phyloP scores from a whole-genome alignment of 1,284 basidiomycete genomes.

The Irpex sp. region DNA sequence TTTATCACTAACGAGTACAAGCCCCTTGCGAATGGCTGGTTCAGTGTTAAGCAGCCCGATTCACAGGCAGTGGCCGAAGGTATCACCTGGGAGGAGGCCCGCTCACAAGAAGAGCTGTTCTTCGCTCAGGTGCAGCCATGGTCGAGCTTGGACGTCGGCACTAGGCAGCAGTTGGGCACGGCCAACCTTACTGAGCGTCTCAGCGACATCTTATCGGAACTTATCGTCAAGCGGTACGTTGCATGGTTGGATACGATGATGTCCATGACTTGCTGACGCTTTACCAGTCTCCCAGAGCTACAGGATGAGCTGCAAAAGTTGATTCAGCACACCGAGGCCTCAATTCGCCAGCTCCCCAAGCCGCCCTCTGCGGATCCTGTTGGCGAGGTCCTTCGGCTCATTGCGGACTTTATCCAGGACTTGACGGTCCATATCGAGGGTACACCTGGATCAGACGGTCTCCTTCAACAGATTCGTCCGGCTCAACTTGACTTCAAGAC shows the following conservation, averaged over 20 bases:
- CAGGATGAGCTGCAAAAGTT: conserved; percentile 42
- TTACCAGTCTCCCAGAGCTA: conserved; percentile 53
- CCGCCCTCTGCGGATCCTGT: conserved; percentile 47
- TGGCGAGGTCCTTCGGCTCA: conserved; percentile 42
- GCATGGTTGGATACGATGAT: background rate
- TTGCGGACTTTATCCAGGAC: conserved; percentile 41
- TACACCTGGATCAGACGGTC: conserved; percentile 39
- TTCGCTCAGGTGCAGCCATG: conserved; percentile 58
- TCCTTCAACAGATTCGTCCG: conserved; percentile 49
- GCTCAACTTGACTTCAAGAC: conserved; percentile 41
- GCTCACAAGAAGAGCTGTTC: conserved; percentile 61
- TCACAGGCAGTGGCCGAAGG: conserved; percentile 50
- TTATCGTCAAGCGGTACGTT: conserved; percentile 28
- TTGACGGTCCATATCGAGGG: conserved; percentile 45
- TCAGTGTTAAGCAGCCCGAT: conserved; percentile 69
- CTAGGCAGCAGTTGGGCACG: conserved; percentile 53
- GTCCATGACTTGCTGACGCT: background rate
- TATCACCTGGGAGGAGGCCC: conserved; percentile 58
- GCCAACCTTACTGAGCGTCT: conserved; percentile 42
- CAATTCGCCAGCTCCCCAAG: conserved; percentile 38
- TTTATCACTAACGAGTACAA: conserved; percentile 58
- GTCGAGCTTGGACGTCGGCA: conserved; percentile 44
- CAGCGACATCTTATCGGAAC: conserved; percentile 29
- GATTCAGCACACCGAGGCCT: conserved; percentile 33
- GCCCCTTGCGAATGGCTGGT: conserved; percentile 61